Evolutionary conservation across 768 basidiomycete species (phyloP), one percentile per base, ranked within the genome.

Genomic region (Collybiopsis confluens): DNA sequence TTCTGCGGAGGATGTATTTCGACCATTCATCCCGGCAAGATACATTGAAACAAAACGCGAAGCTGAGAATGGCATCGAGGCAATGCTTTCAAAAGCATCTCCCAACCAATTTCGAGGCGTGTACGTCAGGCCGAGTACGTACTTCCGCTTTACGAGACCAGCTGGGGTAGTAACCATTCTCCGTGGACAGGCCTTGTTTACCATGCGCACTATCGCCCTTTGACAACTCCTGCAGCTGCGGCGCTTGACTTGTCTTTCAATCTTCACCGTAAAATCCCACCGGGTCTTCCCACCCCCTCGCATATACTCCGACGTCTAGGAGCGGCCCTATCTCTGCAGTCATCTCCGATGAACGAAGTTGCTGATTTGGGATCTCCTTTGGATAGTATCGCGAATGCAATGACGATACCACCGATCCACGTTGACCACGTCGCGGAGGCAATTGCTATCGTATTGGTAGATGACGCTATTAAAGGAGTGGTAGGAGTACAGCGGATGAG

Each of bases 11-110:
- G 92, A 95, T 65, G 82, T 96, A 44, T 93, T 85, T 70, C 83
- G 91, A 13, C 97, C 96, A 24, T 62, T 96, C 62, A 81, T 98
- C 46, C 84, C 94, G 26, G 76, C 81, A 0, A 73, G 89, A 33
- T 99, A 99, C 71, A 92, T 98, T 62, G 79, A 88, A 64, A 88
- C 91, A n/a, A 99, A 99, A 72, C 83, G 95, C 18, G 83, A 93
- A 62, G 93, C 97, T 7, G 97, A 99, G 66, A 63, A 69, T 33
- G 74, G 72, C 28, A 90, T 98, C 55, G 75, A 73, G 42, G 64
- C 72, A 27, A 76, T 86, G 63, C 73, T 84, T 61, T 57, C 58
- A 18, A 65, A 65, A 20, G 46, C 54, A 27, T 33, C 30, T 33
- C 63, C 77, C 18, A 62, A 59, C n/a, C 59, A 68, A 35, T 82